Evolutionary conservation across 164 flowering plant genomes (phyloP).

Genomic region (Nymphaea thermarum): DNA sequence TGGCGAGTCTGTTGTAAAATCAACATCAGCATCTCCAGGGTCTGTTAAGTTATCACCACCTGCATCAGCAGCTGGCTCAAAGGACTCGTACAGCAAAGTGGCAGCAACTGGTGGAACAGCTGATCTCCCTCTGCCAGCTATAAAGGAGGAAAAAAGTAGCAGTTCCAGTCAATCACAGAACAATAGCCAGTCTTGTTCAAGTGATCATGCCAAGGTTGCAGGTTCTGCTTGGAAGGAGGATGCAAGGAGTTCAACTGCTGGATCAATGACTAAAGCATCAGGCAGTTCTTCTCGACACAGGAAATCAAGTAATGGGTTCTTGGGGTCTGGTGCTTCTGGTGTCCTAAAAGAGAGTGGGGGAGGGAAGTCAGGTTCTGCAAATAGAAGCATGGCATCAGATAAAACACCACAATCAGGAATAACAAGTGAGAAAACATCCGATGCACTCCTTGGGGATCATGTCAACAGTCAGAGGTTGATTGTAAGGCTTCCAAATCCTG

Average conservation of each 20-base stretch:
- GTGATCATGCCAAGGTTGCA: constrained; percentile 46
- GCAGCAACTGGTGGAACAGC: constrained; percentile 8
- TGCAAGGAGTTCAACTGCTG: constrained; percentile 58
- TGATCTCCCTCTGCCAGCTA: constrained; percentile 21
- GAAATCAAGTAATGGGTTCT: constrained; percentile 45
- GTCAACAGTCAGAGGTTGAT: constrained; percentile 57
- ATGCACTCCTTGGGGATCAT: constrained; percentile 28
- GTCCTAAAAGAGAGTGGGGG: constrained; percentile 42
- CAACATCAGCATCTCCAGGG: constrained; percentile 37
- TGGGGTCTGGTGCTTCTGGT: constrained; percentile 29
- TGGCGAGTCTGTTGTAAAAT: constrained; percentile 35
- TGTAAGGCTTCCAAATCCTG: constrained; percentile 66
- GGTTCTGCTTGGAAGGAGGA: constrained; percentile 54
- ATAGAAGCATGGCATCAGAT: constrained; percentile 30
- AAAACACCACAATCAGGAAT: constrained; percentile 36
- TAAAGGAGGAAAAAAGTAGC: constrained; percentile 46
- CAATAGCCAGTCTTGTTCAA: constrained; percentile 65
- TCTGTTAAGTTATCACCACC: constrained; percentile 30
- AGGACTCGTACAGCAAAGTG: constrained; percentile 19
- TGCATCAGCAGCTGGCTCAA: constrained; percentile 18
- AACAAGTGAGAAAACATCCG: constrained; percentile 31
- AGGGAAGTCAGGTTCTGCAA: constrained; percentile 24
- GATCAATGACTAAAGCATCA: constrained; percentile 36
- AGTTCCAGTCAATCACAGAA: constrained; percentile 85
- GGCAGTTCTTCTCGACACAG: constrained; percentile 43